Percentiles rank a stretch among this genome's conserved stretches.
Evolutionary conservation across 2,329 filamentous ascomycete genomes (phyloP).

Genomic region (Cladosporium velox): DNA sequence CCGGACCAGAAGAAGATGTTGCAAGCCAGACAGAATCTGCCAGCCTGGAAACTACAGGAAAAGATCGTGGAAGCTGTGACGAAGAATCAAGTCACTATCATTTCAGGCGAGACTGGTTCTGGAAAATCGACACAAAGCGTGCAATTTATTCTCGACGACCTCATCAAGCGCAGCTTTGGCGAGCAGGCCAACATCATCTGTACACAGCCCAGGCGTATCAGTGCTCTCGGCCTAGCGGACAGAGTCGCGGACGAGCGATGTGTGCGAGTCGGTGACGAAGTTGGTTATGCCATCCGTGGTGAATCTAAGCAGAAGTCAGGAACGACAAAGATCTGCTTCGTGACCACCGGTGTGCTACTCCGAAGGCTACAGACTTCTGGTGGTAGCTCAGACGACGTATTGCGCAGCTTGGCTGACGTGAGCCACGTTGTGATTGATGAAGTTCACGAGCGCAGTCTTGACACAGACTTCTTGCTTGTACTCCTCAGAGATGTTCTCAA

Average conservation of each 20-base stretch:
- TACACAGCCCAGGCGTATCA: conserved; percentile 92
- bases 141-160: conserved; percentile 90
- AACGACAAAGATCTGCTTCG: conserved; percentile 87
- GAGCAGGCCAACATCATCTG: conserved; percentile 85
- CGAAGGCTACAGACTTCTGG: conserved; percentile 88
- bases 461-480: conserved; percentile 91
- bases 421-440: conserved; percentile 96
- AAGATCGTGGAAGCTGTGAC: conserved; percentile 74
- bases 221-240: conserved; percentile 89
- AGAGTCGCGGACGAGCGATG: conserved; percentile 92
- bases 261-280: conserved; percentile 76
- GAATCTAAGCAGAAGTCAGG: conserved; percentile 73
- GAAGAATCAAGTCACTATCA: conserved; percentile 85
- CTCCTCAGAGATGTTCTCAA: conserved; percentile 80
- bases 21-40: conserved; percentile 69
- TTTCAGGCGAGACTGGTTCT: conserved; percentile 94
- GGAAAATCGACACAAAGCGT: conserved; percentile 97
- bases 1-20: conserved; percentile 74
- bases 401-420: conserved; percentile 80
- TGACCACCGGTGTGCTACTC: conserved; percentile 91
- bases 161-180: conserved; percentile 76
- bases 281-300: conserved; percentile 89
- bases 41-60: conserved; percentile 83
- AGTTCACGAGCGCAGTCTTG: conserved; percentile 91
- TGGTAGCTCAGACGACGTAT: conserved; percentile 75